Evolutionary conservation across 2,329 filamentous ascomycete species (phyloP).

Genomic region (Epichloe sibirici): DNA sequence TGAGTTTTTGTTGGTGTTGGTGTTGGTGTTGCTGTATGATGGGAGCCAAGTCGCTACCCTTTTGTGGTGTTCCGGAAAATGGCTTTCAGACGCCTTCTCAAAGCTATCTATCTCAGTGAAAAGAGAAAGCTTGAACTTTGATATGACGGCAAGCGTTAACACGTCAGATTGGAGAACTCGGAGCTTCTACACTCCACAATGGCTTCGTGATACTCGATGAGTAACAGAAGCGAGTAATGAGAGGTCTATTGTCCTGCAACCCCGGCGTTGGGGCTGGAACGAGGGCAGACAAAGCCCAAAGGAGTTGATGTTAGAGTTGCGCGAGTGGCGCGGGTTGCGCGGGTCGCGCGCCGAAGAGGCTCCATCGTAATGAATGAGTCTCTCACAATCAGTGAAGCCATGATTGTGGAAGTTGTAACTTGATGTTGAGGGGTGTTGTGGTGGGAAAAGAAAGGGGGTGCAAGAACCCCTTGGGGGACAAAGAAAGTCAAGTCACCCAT

Average conservation of each 20-base stretch:
- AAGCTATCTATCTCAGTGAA: neutral
- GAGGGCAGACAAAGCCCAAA: neutral
- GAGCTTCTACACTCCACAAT: constrained; percentile 10
- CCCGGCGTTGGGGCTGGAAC: constrained; percentile 36
- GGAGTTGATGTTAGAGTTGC: neutral
- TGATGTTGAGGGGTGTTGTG: neutral
- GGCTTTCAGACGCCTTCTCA: neutral
- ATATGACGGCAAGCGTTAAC: neutral
- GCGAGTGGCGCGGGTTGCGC: too few species aligned
- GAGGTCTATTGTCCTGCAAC: constrained; percentile 30
- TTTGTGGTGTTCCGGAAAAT: neutral
- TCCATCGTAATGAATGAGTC: neutral
- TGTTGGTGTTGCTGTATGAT: neutral
- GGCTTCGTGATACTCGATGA: constrained; percentile 11
- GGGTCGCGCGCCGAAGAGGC: neutral
- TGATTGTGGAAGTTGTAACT: neutral
- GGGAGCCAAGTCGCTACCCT: neutral
- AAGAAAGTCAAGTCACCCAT: neutral
- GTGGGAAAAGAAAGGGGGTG: neutral
- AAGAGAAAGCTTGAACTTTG: neutral
- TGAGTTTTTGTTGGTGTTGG: neutral
- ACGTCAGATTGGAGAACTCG: neutral
- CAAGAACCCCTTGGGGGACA: neutral
- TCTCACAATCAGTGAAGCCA: neutral
- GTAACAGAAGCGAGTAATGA: constrained; percentile 15